phyloP scores from a whole-genome alignment of 2,329 filamentous ascomycete genomes.

The Fusarium longipes region DNA sequence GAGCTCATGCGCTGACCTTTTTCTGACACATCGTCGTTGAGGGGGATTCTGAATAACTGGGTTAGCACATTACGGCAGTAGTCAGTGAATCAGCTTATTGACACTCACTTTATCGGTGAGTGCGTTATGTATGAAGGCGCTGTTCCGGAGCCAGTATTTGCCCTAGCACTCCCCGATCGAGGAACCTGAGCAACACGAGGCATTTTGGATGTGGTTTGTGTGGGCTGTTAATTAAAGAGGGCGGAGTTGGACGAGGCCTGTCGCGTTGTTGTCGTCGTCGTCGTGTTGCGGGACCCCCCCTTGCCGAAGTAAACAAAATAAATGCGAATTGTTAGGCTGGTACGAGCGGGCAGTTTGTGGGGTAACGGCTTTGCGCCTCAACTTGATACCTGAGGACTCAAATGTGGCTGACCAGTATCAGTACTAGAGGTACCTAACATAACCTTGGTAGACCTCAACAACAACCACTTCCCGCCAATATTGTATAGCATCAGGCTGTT shows the following conservation, averaged over 20 bases:
- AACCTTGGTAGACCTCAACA: neutral
- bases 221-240: constrained; percentile 34
- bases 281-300: constrained; percentile 43
- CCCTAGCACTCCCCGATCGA: constrained; percentile 61
- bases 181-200: constrained; percentile 68
- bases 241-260: constrained; percentile 39
- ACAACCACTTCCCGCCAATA: too few relatives aligned
- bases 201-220: constrained; percentile 56
- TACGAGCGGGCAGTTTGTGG: constrained; percentile 25
- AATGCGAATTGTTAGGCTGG: constrained; percentile 21
- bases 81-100: constrained; percentile 6
- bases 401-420: constrained; percentile 14
- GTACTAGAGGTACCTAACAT: too few relatives aligned
- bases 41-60: constrained; percentile 74
- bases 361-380: constrained; percentile 17
- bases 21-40: constrained; percentile 95
- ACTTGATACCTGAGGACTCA: constrained; percentile 38
- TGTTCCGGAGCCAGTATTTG: constrained; percentile 59
- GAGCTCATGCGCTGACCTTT: constrained; percentile 89
- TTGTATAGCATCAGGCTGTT: neutral
- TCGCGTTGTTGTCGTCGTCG: constrained; percentile 44
- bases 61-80: constrained; percentile 24
- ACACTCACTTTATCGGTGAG: constrained; percentile 65
- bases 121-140: constrained; percentile 68
- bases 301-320: constrained; percentile 50